Evolutionary conservation across 2,329 filamentous ascomycete genomes (phyloP).

Genomic region (Xylariaceae sp.): DNA sequence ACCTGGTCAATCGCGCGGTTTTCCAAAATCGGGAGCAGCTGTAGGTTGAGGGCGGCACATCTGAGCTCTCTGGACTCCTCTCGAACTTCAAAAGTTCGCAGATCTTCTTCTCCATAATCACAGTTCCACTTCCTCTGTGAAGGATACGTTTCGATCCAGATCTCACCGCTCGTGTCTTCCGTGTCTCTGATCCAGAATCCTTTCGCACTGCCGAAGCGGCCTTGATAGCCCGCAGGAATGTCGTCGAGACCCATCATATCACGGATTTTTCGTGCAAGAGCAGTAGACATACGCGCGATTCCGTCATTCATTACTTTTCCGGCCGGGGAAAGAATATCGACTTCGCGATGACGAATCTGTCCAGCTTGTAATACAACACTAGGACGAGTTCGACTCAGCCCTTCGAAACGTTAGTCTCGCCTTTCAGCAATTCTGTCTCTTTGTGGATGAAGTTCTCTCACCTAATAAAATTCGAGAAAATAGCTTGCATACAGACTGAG

Average conservation of each 20-base stretch:
- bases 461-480: constrained; percentile 58
- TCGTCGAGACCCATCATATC: constrained; percentile 47
- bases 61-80: constrained; percentile 45
- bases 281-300: constrained; percentile 62
- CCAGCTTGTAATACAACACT: constrained; percentile 43
- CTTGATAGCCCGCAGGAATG: constrained; percentile 66
- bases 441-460: constrained; percentile 24
- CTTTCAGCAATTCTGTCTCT: background rate
- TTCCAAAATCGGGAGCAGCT: constrained; percentile 67
- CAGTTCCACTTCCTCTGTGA: constrained; percentile 69
- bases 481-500: constrained; percentile 52
- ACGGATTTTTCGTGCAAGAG: constrained; percentile 54
- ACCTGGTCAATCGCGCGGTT: constrained; percentile 50
- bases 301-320: constrained; percentile 63
- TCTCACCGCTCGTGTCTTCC: constrained; percentile 39
- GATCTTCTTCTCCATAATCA: constrained; percentile 42
- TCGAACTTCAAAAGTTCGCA: constrained; percentile 66
- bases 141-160: constrained; percentile 65
- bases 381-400: constrained; percentile 50
- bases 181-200: constrained; percentile 70
- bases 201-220: constrained; percentile 69
- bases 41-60: constrained; percentile 60
- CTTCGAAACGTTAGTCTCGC: constrained; percentile 32
- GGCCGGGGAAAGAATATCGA: constrained; percentile 40
- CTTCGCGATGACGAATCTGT: constrained; percentile 42